Evolutionary conservation across 306 rosid species (phyloP).

Genomic region (Trichosanthes cucumerina): DNA sequence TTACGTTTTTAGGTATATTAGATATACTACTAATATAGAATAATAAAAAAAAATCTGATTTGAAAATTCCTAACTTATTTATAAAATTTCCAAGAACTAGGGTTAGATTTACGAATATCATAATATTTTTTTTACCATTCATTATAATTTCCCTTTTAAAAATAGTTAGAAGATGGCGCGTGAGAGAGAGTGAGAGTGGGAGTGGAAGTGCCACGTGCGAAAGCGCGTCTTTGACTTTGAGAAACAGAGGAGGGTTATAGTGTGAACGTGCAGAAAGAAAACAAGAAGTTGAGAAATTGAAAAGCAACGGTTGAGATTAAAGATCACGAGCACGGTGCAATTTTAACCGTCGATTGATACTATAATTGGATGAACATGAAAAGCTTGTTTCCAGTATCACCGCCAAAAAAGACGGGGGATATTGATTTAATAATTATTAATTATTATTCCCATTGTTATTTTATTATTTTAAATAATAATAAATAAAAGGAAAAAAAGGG

Average conservation of each 20-base stretch:
- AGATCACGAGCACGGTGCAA: background rate
- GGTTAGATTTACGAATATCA: too few species aligned
- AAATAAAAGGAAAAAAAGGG: background rate
- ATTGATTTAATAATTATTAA: constrained; percentile 9
- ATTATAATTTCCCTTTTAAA: too few species aligned
- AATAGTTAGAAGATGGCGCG: background rate
- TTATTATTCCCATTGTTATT: background rate
- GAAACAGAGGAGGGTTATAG: background rate
- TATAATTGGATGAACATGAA: background rate
- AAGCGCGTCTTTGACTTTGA: constrained; percentile 8
- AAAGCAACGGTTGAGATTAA: background rate
- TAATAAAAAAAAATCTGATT: too few species aligned
- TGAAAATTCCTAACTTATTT: too few species aligned
- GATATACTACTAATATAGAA: too few species aligned
- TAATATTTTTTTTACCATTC: too few species aligned
- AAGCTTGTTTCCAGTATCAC: background rate
- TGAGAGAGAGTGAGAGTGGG: background rate
- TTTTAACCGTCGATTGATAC: background rate
- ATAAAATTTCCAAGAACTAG: too few species aligned
- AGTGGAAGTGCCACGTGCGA: background rate
- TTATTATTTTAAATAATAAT: background rate
- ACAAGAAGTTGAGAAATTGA: background rate
- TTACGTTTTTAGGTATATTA: too few species aligned
- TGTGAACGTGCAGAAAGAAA: background rate
- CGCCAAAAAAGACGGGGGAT: constrained; percentile 8